Conservation (phyloP, 2,329 filamentous ascomycete species). For the Fusarium miscanthi region DNA sequence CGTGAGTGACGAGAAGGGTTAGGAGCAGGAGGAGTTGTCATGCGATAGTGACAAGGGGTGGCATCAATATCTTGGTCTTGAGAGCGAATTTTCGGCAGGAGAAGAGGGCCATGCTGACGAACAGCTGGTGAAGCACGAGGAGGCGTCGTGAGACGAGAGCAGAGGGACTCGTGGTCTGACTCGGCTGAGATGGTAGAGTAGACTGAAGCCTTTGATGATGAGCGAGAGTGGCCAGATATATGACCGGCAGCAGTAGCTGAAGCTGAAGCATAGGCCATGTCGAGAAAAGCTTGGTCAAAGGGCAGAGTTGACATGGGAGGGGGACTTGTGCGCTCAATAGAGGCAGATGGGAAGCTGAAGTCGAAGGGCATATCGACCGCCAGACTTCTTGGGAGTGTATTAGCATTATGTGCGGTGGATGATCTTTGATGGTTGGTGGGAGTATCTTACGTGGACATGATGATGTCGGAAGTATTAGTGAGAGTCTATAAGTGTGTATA, state of each 20-base stretch:
- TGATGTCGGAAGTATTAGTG: slow-evolving; percentile 41
- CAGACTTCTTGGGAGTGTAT: slow-evolving; percentile 59
- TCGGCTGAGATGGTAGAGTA: slow-evolving; percentile 69
- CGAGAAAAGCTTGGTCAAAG: slow-evolving; percentile 68
- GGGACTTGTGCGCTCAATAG: slow-evolving; percentile 47
- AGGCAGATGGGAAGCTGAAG: slow-evolving; percentile 63
- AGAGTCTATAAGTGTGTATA: slow-evolving; percentile 33
- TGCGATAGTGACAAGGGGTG: slow-evolving; percentile 57
- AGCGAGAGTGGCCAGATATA: slow-evolving; percentile 66
- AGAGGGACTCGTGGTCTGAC: slow-evolving; percentile 71
- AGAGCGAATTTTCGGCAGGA: slow-evolving; percentile 86
- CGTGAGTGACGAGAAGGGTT: slow-evolving; percentile 60
- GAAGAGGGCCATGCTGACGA: slow-evolving; percentile 79
- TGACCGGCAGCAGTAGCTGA: slow-evolving; percentile 39
- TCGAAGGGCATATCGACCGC: slow-evolving; percentile 71
- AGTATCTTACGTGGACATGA: slow-evolving; percentile 53
- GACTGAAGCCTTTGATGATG: slow-evolving; percentile 73
- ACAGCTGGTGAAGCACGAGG: slow-evolving; percentile 74
- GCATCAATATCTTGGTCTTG: slow-evolving; percentile 83
- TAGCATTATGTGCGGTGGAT: slow-evolving; percentile 25
- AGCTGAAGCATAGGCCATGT: slow-evolving; percentile 58
- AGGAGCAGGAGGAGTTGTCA: slow-evolving; percentile 45
- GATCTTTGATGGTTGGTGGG: background rate
- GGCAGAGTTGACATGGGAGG: slow-evolving; percentile 54
- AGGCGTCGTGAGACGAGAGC: slow-evolving; percentile 76